Base-by-base conservation (phyloP, 2,329 filamentous ascomycete species). In the Ceratocystis lukuohia region DNA sequence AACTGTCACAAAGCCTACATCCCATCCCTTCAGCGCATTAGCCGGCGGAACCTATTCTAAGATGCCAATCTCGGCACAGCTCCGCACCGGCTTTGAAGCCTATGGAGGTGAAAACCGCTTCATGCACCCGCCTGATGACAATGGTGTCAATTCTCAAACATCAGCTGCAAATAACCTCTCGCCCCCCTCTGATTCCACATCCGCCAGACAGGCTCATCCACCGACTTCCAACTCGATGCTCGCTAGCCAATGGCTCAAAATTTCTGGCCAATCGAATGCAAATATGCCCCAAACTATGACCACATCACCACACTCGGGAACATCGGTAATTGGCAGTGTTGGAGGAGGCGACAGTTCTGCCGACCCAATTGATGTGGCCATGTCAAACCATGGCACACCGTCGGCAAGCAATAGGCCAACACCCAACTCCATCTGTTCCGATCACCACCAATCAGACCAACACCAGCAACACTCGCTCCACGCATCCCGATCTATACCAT, bases 31-130 rank as follows among this genome's bases (percentile, higher is more conserved):
- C 5, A 57, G 3, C 53, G 6, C 6, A 30, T 10, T 33, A 28
- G 12, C 53, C 53, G 10, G 30, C 17, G 25, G 25, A 25, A 22
- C 3, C 53, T 30, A 17, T 57, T 10, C 5, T 20, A n/a, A 44
- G 8, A 65, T 12, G 5, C 62, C 63, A 37, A 41, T 33, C 33
- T 59, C 41, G 22, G 3, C 37, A 8, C 64, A 44, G 17, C 37
- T 37, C 6, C 56, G 37, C 30, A 12, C 37, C 71, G 79, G 80
- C 8, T 77, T 80, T 57, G 67, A 80, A 62, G 71, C 76, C 0
- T 80, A 79, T 69, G 75, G 74, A 25, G 76, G 79, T 69, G 76
- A 79, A 61, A 79, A 77, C 68, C 71, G 77, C 62, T 80, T 76
- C 68, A 70, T 79, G 72, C 79, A 78, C 69, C 70, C 70, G 3